Base-by-base conservation (phyloP, 2,329 filamentous ascomycete species). In the Exserohilum rostratum region DNA sequence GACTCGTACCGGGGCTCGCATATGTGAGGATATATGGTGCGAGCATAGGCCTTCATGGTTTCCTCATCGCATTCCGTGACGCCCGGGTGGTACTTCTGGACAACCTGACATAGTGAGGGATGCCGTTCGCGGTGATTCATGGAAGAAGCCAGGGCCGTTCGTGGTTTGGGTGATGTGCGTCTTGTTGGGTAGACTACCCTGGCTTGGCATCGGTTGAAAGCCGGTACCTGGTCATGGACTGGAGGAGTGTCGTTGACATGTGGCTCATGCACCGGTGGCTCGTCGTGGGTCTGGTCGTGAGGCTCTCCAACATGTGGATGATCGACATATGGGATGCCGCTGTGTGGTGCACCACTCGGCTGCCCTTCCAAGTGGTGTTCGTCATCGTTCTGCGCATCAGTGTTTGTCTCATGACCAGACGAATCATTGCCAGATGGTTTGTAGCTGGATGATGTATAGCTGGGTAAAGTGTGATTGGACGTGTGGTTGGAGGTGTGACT, bases 131-230 rank as follows among this genome's bases (percentile, higher is more conserved):
- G 43, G 10, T 29, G 39, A 6, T 12, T 11, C n/a, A 31, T 29
- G 15, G 29, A 18, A 17, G n/a, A 17, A 20, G n/a, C 18, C 35
- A 22, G 38, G 3, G 45, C 22, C 15, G 10, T 27, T 13, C 50
- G 50, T 39, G 50, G 20, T 12, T 9, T 6, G 9, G 33, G 13
- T 3, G 52, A 30, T 3, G 27, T 22, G 17, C 51, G 37, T 22
- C 50, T 40, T 25, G 30, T 35, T 17, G 45, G 30, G 25, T 54
- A 52, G 15, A 55, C 25, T 20, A 60, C 44, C 29, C 20, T 49
- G n/a, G 53, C 46, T 27, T 49, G 48, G 29, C 58, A 61, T 12
- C 37, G 51, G n/a, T 38, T 42, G 5, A 43, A 15, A 9, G 7
- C 11, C 4, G 37, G 18, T 25, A 45, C 18, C 33, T 39, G 38